These are phyloP conservation scores for Aspergillus clavatus DNA, from an alignment of 2,329 filamentous ascomycete genomes.

Conservation along the genomic window DNA sequence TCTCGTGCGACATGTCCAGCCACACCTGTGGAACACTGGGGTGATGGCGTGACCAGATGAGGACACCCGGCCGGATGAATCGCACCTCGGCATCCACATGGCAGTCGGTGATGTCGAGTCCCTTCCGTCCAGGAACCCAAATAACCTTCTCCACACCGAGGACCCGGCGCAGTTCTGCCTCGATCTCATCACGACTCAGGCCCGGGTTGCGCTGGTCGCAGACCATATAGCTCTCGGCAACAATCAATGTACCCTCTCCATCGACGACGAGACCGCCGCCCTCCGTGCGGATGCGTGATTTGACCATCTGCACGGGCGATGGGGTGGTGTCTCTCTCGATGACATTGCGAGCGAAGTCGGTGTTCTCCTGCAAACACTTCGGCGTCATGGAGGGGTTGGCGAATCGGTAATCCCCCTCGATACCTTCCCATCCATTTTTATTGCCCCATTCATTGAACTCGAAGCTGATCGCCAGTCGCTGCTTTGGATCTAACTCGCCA, in stretches of 20 bases:
- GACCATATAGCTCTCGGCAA: conserved; percentile 26
- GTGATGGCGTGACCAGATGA: conserved; percentile 21
- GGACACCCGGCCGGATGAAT: conserved; percentile 22
- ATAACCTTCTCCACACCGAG: conserved; percentile 26
- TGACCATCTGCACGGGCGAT: conserved; percentile 8
- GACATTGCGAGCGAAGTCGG: conserved; percentile 14
- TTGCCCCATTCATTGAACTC: conserved; percentile 22
- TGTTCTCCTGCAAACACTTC: conserved; percentile 11
- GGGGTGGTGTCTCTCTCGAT: conserved; percentile 13
- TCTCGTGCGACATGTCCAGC: conserved; percentile 17
- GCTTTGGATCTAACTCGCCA: conserved; percentile 9
- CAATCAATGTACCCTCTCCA: conserved; percentile 28
- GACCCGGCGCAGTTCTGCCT: conserved; percentile 18
- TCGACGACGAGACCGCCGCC: conserved; percentile 26
- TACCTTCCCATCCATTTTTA: conserved; percentile 10
- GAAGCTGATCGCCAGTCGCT: conserved; percentile 17
- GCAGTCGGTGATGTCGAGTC: conserved; percentile 26
- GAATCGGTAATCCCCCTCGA: conserved; percentile 13
- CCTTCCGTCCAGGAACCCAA: conserved; percentile 24
- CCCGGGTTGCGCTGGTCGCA: conserved; percentile 25
- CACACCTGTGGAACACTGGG: conserved; percentile 8
- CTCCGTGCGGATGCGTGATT: conserved; percentile 20
- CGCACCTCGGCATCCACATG: conserved; percentile 26
- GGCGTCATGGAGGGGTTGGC: conserved; percentile 13
- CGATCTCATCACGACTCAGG: conserved; percentile 17